Percentiles rank a stretch among this genome's conserved stretches.
Evolutionary conservation across 331 rosid species (phyloP).

Genomic region (Cydonia oblonga): DNA sequence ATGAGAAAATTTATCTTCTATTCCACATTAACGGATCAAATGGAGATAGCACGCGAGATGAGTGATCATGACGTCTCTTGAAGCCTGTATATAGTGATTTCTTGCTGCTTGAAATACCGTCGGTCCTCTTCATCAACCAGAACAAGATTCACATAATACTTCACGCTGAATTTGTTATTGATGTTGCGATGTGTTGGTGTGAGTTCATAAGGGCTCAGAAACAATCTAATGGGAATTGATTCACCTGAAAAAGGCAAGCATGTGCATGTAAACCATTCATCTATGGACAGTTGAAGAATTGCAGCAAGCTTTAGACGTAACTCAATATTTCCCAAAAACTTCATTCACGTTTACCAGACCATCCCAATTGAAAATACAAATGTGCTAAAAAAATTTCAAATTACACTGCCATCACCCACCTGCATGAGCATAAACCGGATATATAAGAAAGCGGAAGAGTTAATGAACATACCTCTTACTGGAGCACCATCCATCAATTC

Average conservation of each 20-base stretch:
- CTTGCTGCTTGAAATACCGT: constrained; percentile 55
- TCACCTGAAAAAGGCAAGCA: constrained; percentile 46
- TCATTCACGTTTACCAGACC: too few relatives aligned
- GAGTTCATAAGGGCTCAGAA: constrained; percentile 87
- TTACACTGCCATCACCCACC: too few relatives aligned
- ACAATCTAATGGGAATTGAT: constrained; percentile 84
- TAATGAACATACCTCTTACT: constrained; percentile 57
- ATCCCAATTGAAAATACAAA: too few relatives aligned
- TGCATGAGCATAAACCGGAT: too few relatives aligned
- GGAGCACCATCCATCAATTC: constrained; percentile 99
- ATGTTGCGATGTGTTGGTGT: constrained; percentile 85
- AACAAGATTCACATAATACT: constrained; percentile 87
- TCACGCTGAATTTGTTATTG: constrained; percentile 86
- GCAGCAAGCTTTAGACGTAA: not conserved
- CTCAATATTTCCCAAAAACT: not conserved
- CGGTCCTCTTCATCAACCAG: constrained; percentile 75
- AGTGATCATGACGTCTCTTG: constrained; percentile 47
- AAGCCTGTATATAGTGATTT: constrained; percentile 81
- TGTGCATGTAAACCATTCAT: not conserved
- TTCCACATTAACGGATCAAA: constrained; percentile 6
- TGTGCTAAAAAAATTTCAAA: too few relatives aligned
- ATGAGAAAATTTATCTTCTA: constrained; percentile 19
- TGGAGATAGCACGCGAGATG: constrained; percentile 10
- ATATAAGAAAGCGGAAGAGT: not conserved
- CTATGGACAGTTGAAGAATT: too few relatives aligned